Conservation (phyloP, 768 basidiomycete genomes). For the Royoungia palumana region DNA sequence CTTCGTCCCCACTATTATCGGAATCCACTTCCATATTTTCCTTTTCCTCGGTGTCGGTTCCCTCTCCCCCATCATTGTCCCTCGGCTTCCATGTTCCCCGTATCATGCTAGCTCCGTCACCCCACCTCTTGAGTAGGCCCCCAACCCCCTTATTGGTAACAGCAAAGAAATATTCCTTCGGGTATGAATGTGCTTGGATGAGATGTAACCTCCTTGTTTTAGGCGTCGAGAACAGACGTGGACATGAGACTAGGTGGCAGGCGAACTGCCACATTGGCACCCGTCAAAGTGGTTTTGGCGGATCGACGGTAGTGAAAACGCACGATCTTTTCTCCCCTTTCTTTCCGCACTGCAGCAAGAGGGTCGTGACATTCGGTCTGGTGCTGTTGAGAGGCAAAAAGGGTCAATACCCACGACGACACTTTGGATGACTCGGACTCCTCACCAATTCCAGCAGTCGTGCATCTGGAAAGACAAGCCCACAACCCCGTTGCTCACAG, state of each 20-base stretch:
- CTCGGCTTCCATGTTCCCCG: slow-evolving; percentile 67
- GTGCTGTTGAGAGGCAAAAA: slow-evolving; percentile 44
- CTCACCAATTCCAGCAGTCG: slow-evolving; percentile 76
- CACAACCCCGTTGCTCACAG: slow-evolving; percentile 65
- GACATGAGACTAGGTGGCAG: slow-evolving; percentile 65
- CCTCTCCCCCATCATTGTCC: slow-evolving; percentile 22
- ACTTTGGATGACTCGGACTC: neutral
- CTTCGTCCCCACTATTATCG: slow-evolving; percentile 17
- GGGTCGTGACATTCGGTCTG: slow-evolving; percentile 89
- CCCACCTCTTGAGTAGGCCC: slow-evolving; percentile 74
- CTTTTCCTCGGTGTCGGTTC: slow-evolving; percentile 3
- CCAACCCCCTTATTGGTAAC: slow-evolving; percentile 91
- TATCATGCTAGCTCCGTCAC: slow-evolving; percentile 78
- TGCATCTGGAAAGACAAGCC: slow-evolving; percentile 83
- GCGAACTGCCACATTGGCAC: slow-evolving; percentile 55
- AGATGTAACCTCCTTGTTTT: slow-evolving; percentile 78
- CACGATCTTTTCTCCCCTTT: slow-evolving; percentile 85
- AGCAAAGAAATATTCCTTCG: slow-evolving; percentile 87
- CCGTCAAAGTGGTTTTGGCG: neutral
- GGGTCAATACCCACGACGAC: slow-evolving; percentile 4
- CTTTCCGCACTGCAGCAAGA: slow-evolving; percentile 68
- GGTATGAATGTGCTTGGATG: slow-evolving; percentile 77
- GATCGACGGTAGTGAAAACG: slow-evolving; percentile 16
- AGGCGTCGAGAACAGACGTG: slow-evolving; percentile 63
- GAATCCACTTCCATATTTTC: slow-evolving; percentile 25